phyloP scores from a whole-genome alignment of 2,329 filamentous ascomycete genomes.

The Nigrograna mackinnonii region DNA sequence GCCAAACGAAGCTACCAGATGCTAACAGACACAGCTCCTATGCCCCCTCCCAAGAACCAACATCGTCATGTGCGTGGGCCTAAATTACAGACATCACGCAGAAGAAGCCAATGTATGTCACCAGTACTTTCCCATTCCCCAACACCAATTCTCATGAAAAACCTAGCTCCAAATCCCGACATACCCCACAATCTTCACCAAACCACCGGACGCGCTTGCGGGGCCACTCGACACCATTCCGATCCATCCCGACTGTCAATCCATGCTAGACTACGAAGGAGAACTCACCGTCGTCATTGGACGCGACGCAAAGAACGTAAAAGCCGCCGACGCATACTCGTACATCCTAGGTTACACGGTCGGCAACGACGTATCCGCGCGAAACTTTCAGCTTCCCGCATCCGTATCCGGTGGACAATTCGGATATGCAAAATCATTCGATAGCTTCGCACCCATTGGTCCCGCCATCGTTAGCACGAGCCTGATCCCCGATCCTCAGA shows the following conservation, averaged over 20 bases:
- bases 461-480: constrained; percentile 41
- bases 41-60: constrained; percentile 29
- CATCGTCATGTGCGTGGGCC: constrained; percentile 36
- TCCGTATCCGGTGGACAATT: constrained; percentile 39
- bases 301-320: constrained; percentile 38
- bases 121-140: background rate
- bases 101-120: constrained; percentile 31
- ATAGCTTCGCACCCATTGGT: constrained; percentile 50
- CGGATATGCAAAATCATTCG: constrained; percentile 49
- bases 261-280: constrained; percentile 41
- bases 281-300: constrained; percentile 40
- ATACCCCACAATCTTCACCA: constrained; percentile 39
- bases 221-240: constrained; percentile 33
- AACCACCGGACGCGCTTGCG: constrained; percentile 37
- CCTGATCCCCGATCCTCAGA: constrained; percentile 36
- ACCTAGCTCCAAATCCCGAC: constrained; percentile 28
- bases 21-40: constrained; percentile 21
- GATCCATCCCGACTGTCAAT: constrained; percentile 35
- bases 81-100: constrained; percentile 40
- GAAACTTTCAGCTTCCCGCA: constrained; percentile 53
- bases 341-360: constrained; percentile 68
- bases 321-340: constrained; percentile 58
- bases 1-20: background rate
- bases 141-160: background rate
- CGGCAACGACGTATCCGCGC: constrained; percentile 66